These are phyloP conservation scores for Cyphellophora attinorum DNA, from an alignment of 2,329 filamentous ascomycete species.

Conservation along the genomic window DNA sequence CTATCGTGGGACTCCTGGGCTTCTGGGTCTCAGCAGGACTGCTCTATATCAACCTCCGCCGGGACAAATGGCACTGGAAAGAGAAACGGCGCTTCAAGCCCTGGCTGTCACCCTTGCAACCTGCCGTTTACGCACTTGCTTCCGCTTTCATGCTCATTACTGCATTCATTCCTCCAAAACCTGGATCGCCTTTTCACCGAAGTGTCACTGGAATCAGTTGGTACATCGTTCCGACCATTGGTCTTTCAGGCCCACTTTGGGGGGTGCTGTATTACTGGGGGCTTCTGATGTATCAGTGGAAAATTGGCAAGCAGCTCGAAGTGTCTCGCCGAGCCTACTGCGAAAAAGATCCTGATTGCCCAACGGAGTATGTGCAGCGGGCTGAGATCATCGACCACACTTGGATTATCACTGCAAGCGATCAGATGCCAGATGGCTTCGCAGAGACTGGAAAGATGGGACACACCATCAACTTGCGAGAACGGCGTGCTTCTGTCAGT, in stretches of 20 bases:
- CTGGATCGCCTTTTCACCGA: conserved; percentile 3
- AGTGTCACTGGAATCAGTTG: conserved; percentile 5
- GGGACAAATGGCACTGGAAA: conserved; percentile 2
- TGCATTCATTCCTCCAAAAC: conserved; percentile 4
- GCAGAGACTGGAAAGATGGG: not conserved
- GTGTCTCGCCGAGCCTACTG: conserved; percentile 4
- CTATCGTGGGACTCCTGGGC: conserved; percentile 26
- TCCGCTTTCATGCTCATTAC: conserved; percentile 4
- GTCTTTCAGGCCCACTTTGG: conserved; percentile 5
- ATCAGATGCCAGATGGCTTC: not conserved
- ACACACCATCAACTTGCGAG: not conserved
- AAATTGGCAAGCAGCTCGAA: conserved; percentile 2
- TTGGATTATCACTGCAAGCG: conserved; percentile 1
- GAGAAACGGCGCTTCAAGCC: conserved; percentile 5
- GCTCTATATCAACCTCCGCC: conserved; percentile 5
- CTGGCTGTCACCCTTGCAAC: conserved; percentile 4
- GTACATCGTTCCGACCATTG: conserved; percentile 5
- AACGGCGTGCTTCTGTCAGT: not conserved
- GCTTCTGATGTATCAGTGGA: conserved; percentile 4
- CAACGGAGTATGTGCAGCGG: conserved; percentile 4
- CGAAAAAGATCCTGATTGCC: conserved; percentile 5
- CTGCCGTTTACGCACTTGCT: conserved; percentile 3
- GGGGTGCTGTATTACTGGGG: conserved; percentile 6
- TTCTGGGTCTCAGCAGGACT: conserved; percentile 15
- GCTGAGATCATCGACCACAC: conserved; percentile 6